Percentiles rank a stretch among this genome's conserved stretches.
Evolutionary conservation across 2,329 filamentous ascomycete genomes (phyloP).

Genomic region (Pseudogymnoascus sp.): DNA sequence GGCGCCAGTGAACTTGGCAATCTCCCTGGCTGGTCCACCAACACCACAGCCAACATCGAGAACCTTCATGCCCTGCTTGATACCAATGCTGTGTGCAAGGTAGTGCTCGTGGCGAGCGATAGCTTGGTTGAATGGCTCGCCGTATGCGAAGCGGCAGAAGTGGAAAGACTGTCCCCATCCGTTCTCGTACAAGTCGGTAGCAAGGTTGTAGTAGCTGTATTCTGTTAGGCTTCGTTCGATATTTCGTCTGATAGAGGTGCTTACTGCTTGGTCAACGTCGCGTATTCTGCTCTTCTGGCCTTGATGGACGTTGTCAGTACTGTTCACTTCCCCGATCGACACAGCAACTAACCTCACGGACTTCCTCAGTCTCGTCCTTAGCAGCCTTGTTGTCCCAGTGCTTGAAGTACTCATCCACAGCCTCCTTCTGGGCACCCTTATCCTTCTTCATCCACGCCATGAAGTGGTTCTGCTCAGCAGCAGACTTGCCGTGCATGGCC

Average conservation of each 20-base stretch:
- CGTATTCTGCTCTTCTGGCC: conserved; percentile 81
- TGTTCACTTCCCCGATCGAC: background rate
- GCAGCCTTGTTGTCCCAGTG: conserved; percentile 85
- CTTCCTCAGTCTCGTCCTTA: conserved; percentile 73
- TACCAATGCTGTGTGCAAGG: conserved; percentile 79
- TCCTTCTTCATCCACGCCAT: conserved; percentile 83
- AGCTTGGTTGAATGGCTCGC: conserved; percentile 82
- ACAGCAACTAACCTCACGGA: conserved; percentile 57
- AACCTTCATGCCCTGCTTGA: conserved; percentile 81
- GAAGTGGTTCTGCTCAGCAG: conserved; percentile 64
- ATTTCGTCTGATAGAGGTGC: conserved; percentile 28
- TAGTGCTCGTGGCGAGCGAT: conserved; percentile 98
- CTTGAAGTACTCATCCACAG: conserved; percentile 90
- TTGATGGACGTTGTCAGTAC: conserved; percentile 32
- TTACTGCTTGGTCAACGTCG: conserved; percentile 85
- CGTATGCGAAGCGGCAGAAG: conserved; percentile 86
- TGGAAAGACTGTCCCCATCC: conserved; percentile 96
- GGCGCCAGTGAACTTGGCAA: conserved; percentile 87
- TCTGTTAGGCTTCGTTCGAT: conserved; percentile 15
- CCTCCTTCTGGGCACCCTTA: conserved; percentile 66
- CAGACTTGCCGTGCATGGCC: conserved; percentile 69
- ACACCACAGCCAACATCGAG: conserved; percentile 96
- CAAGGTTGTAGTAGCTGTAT: conserved; percentile 84
- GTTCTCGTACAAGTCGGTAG: conserved; percentile 94
- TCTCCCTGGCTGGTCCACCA: conserved; percentile 89